Evolutionary conservation across 208 protist genomes (phyloP).

Genomic region (Trypanosoma avium): DNA sequence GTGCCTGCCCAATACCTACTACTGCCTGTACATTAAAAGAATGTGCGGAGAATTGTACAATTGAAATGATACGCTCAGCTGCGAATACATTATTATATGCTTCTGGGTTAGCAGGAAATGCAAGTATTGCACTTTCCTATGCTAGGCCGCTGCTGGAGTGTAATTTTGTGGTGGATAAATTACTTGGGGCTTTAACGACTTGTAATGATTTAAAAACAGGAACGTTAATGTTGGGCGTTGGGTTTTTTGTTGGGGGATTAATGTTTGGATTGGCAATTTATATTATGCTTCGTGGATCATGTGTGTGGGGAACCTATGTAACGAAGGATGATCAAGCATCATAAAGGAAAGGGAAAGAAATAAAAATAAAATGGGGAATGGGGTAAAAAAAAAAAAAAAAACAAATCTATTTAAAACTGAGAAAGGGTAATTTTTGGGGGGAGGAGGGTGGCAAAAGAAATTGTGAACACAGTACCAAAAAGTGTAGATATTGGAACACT

Average conservation of each 20-base stretch:
- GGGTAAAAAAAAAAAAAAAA: not conserved
- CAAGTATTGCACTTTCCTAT: constrained; percentile 57
- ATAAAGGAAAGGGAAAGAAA: not conserved
- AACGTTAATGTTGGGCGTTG: constrained; percentile 44
- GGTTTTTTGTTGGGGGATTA: constrained; percentile 75
- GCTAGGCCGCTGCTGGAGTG: constrained; percentile 66
- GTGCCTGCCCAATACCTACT: not conserved
- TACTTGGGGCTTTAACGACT: constrained; percentile 33
- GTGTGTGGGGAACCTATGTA: constrained; percentile 45
- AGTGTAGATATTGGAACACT: no score
- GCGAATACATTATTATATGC: constrained; percentile 33
- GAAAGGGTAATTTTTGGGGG: no score
- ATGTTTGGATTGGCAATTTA: constrained; percentile 77
- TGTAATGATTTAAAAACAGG: constrained; percentile 20
- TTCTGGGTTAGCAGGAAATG: constrained; percentile 41
- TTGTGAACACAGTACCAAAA: no score
- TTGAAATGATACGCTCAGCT: constrained; percentile 27
- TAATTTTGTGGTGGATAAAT: constrained; percentile 77
- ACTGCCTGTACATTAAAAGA: constrained; percentile 13
- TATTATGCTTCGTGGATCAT: constrained; percentile 63
- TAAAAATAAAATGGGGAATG: not conserved
- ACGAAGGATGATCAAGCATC: no score
- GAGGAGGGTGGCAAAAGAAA: no score
- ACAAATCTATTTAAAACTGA: not conserved
- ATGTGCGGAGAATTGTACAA: constrained; percentile 16